Percentiles rank a stretch among this genome's conserved stretches.
phyloP scores from a whole-genome alignment of 495 filamentous ascomycete genomes.

The Neurospora sublineolata region DNA sequence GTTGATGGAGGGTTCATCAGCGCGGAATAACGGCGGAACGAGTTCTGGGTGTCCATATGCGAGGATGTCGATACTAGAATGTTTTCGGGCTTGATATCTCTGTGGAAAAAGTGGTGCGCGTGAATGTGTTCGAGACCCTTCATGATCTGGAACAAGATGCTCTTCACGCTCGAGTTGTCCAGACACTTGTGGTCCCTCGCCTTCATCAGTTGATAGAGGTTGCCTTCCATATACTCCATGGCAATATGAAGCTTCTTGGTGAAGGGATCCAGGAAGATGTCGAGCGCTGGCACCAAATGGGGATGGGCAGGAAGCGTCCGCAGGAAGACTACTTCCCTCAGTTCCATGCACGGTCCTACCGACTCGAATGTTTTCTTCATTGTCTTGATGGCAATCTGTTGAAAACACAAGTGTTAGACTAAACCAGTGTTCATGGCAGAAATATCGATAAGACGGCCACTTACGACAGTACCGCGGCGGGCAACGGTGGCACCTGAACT shows the following conservation, averaged over 20 bases:
- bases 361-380: slow-evolving; percentile 99
- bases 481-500: slow-evolving; percentile 81
- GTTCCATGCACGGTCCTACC: slow-evolving; percentile 75
- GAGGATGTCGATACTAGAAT: slow-evolving; percentile 93
- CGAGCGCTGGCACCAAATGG: slow-evolving; percentile 90
- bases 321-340: slow-evolving; percentile 94
- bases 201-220: slow-evolving; percentile 98
- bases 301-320: slow-evolving; percentile 74
- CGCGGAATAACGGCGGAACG: slow-evolving; percentile 84
- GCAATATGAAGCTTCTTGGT: slow-evolving; percentile 93
- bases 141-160: slow-evolving; percentile 93
- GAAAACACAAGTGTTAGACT: not conserved
- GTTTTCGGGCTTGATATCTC: slow-evolving; percentile 98
- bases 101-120: slow-evolving; percentile 94
- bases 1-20: slow-evolving; percentile 91
- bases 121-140: slow-evolving; percentile 95
- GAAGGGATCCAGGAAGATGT: slow-evolving; percentile 96
- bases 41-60: slow-evolving; percentile 60
- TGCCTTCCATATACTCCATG: slow-evolving; percentile 99
- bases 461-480: slow-evolving; percentile 84
- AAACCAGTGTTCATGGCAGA: not conserved
- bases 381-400: slow-evolving; percentile 93
- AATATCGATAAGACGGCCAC: slow-evolving; percentile 16
- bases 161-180: slow-evolving; percentile 88
- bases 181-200: slow-evolving; percentile 87